Evolutionary conservation across 176 grass and related monocot species (phyloP), one percentile per base, ranked within the genome.

Genomic region (Musa troglodytarum): DNA sequence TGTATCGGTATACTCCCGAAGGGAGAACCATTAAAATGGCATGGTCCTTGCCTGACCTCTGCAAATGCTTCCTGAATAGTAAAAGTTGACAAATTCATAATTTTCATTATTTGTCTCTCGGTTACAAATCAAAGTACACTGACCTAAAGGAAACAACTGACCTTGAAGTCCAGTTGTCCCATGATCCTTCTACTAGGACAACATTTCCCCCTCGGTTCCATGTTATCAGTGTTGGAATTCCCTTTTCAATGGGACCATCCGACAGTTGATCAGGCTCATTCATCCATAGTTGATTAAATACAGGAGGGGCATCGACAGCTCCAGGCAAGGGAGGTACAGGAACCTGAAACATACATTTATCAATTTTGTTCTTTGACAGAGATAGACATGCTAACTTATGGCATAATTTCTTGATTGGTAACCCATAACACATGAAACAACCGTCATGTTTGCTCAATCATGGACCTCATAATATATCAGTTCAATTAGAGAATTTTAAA

Each of bases 101-200:
- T 55, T 16, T 80, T 76, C 34, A 20, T 6, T 22, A 75, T 25
- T 54, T 83, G 62, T 74, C 54, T 6, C 28, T 72, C 57, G 22
- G 65, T 65, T 65, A 67, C 52, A 56, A 72, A 78, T 28, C n/a
- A 14, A 11, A 12, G 14, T n/a, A 71, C 26, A 84, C 65, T n/a
- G 72, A 80, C 19, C 63, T 58, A 79, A 61, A 71, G 67, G 34
- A 23, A 34, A 54, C 86, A 52, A 6, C 78, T 34, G 85, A 95
- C 91, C 91, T 92, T 81, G 96, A 83, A 85, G 78, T 95, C 96
- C 96, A 99, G 63, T 95, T 88, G 84, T 99, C 96, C 96, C 96
- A 99, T 72, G 96, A 99, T 79, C 96, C 96, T 87, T 99, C 96
- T 74, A 99, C 96, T 72, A 77, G 84, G 63, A 95, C 86, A 81